phyloP scores from a whole-genome alignment of 2,329 filamentous ascomycete genomes.

The Microdochium trichocladiopsis region DNA sequence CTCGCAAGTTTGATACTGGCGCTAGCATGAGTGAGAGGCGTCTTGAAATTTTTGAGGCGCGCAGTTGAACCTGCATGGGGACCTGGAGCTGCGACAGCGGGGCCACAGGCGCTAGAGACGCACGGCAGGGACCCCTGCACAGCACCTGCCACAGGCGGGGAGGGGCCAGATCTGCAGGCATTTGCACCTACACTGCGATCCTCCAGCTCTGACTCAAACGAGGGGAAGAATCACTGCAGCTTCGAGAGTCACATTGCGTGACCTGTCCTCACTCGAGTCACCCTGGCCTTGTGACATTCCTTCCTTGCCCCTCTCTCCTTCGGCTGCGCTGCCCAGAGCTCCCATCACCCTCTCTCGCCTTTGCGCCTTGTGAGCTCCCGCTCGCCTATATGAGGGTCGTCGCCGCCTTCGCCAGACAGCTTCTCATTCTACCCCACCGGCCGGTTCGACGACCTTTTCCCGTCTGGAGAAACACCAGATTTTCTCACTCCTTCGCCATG shows the following conservation, averaged over 20 bases:
- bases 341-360: not conserved
- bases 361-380: not conserved
- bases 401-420: not conserved
- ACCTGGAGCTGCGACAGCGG: not conserved
- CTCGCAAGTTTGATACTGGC: not conserved
- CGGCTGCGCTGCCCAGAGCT: no score
- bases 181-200: no score
- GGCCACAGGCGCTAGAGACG: not conserved
- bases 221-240: not conserved
- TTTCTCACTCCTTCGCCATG: slow-evolving; percentile 28
- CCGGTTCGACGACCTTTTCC: not conserved
- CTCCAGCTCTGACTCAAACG: not conserved
- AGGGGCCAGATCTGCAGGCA: not conserved
- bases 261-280: not conserved
- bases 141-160: not conserved
- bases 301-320: not conserved
- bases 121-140: not conserved
- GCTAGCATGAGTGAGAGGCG: not conserved
- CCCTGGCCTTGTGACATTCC: not conserved
- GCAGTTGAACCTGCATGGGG: not conserved
- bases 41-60: not conserved
- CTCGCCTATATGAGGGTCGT: not conserved
- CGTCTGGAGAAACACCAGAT: not conserved
- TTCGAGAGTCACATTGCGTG: no score
- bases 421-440: not conserved